phyloP scores from a whole-genome alignment of 371 early-diverging fungal genomes.

The Apophysomyces sp. region DNA sequence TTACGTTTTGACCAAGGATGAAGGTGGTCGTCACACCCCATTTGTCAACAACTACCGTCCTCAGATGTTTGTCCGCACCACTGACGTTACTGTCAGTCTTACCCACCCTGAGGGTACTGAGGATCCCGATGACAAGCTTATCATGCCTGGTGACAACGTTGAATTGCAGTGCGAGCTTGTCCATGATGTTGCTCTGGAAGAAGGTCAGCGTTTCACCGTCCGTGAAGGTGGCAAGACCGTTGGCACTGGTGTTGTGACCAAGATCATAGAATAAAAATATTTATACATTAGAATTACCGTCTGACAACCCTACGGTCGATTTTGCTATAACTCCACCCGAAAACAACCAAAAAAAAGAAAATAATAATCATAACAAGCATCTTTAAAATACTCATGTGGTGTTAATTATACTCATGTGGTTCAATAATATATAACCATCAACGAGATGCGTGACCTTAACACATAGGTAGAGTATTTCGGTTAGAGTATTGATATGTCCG shows the following conservation, averaged over 20 bases:
- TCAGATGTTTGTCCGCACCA: slow-evolving; percentile 93
- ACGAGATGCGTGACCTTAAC: too few species aligned
- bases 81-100: slow-evolving; percentile 91
- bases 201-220: slow-evolving; percentile 94
- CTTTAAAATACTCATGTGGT: too few species aligned
- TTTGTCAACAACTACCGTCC: slow-evolving; percentile 97
- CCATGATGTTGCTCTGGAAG: slow-evolving; percentile 85
- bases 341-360: not conserved
- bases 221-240: slow-evolving; percentile 98
- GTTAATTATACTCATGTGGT: too few species aligned
- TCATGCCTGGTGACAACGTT: slow-evolving; percentile 98
- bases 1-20: slow-evolving; percentile 96
- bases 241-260: slow-evolving; percentile 81
- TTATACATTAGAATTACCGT: not conserved
- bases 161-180: slow-evolving; percentile 81
- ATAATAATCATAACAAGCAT: not conserved
- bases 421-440: too few species aligned
- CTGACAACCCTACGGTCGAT: not conserved
- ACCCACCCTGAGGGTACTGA: slow-evolving; percentile 81
- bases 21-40: slow-evolving; percentile 98
- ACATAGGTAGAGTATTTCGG: too few species aligned
- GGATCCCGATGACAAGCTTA: slow-evolving; percentile 89
- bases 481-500: too few species aligned
- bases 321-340: too few species aligned
- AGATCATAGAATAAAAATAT: slow-evolving; percentile 35